Conservation (phyloP, 306 rosid genomes). For the Lablab purpureus region DNA sequence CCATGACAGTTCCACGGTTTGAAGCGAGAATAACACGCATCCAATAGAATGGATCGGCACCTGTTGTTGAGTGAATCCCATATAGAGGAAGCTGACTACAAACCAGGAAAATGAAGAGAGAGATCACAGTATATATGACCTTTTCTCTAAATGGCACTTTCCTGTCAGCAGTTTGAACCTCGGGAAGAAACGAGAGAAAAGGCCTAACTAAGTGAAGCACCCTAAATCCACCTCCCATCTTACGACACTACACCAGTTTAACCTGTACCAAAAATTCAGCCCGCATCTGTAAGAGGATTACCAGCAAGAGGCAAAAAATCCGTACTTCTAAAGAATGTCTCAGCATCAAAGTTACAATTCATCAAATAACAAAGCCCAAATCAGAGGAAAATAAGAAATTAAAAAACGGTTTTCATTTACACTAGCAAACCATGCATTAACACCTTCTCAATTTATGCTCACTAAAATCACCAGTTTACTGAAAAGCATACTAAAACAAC, state of each 20-base stretch:
- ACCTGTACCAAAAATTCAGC: conserved; percentile 50
- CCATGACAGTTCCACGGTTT: conserved; percentile 96
- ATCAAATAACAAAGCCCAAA: background rate
- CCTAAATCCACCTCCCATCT: conserved; percentile 97
- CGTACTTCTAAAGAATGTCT: background rate
- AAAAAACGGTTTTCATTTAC: background rate
- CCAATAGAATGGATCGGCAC: conserved; percentile 98
- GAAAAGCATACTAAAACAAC: background rate
- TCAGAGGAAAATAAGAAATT: too few relatives aligned
- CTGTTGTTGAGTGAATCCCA: conserved; percentile 95
- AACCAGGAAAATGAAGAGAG: conserved; percentile 88
- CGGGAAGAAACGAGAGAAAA: conserved; percentile 88
- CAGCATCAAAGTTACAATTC: background rate
- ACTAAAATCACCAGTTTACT: background rate
- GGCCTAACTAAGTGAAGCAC: conserved; percentile 96
- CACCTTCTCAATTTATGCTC: background rate
- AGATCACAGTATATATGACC: conserved; percentile 90
- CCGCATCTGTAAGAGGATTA: conserved; percentile 10
- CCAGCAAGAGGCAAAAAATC: background rate
- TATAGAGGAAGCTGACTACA: conserved; percentile 96
- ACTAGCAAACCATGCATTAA: background rate
- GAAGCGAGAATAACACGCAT: conserved; percentile 97
- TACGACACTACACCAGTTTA: conserved; percentile 49
- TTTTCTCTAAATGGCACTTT: conserved; percentile 91
- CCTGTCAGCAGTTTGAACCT: conserved; percentile 92